Evolutionary conservation across 108 stramenopile species (phyloP), one percentile per base, ranked within the genome.

Genomic region (Cyclotella sp.): DNA sequence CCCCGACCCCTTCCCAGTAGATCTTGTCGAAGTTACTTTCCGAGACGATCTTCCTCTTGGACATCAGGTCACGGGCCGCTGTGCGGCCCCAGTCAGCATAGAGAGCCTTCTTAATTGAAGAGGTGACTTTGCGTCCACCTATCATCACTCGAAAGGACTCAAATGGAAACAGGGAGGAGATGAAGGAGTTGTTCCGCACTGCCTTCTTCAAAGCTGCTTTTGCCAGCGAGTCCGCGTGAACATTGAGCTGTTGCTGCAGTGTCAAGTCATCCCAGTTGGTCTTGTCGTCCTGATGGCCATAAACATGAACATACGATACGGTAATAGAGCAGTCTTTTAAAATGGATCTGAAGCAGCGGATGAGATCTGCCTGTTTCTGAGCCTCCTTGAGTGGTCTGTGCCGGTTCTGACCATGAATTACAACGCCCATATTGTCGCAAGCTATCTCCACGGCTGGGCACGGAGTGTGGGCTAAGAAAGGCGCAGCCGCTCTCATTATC

Each of bases 61-160:
- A n/a, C n/a, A n/a, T n/a, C n/a, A n/a, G n/a, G n/a, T 61, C 24
- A n/a, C 40, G 19, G 3, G 71, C 71, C 0, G 16, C 28, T 19
- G 21, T 45, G 14, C 21, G 1, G 0, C 71, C 72, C 72, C 72
- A 73, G 12, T 9, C 9, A 0, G 16, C 0, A 40, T 61, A 63
- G 1, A 73, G 28, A 10, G 60, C 72, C 16, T 19, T 5, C 51
- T 29, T 16, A 7, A 57, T 55, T 0, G 61, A 73, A 8, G 55
- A 55, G 27, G 65, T 75, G 12, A 66, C 21, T 46, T 63, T 73
- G 0, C 9, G 3, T 7, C 63, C 63, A 29, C 41, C 45, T 24
- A 73, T 8, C 1, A 30, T 18, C 21, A 63, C 5, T 2, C 49
- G 47, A 10, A 27, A 19, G 9, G 14, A 19, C 30, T 64, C 63